Evolutionary conservation across 768 basidiomycete genomes (phyloP), one percentile per base, ranked within the genome.

Genomic region (Termitomyces sp.): DNA sequence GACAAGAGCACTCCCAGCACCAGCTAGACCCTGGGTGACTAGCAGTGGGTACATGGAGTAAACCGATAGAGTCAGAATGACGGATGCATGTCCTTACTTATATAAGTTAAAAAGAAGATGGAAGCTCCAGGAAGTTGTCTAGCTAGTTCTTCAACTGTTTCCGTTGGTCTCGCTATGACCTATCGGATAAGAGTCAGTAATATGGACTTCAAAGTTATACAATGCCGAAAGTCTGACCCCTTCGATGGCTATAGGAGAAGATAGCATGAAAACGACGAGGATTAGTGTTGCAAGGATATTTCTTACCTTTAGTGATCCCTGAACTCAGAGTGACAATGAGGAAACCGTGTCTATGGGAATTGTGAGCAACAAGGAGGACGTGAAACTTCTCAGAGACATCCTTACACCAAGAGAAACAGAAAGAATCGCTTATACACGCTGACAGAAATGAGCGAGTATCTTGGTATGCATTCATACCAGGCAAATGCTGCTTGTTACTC

Each of bases 351-450:
- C 54, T 55, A 42, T 40, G 39, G 11, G 18, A 13, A 13, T 28
- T 32, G 11, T 55, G 18, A 40, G 24, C 13, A 16, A 55, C 9
- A 32, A 42, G 18, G n/a, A 18, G n/a, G 18, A 24, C 24, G 7
- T 55, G 1, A 4, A n/a, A 55, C 12, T 32, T 55, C 24, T 49
- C 18, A 28, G 16, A 42, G 49, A 36, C 8, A 46, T 20, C 66
- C 78, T 73, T 66, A 80, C 77, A 88, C 77, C 53, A 88, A 74
- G 32, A 89, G 77, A 73, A 90, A 89, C 61, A 88, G 66, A 70
- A 85, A 89, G 71, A 84, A 90, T n/a, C 90, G 80, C 12, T 81
- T 81, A 76, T 90, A 90, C 33, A 92, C 80, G 68, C 84, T 85
- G 60, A 89, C 76, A 49, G 88, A 87, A n/a, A 92, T 82, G 22